A percentile compares a stretch with the other conserved stretches of the same genome.
Evolutionary conservation across 2,329 filamentous ascomycete species (phyloP).

Genomic region (Septoria petroselini): DNA sequence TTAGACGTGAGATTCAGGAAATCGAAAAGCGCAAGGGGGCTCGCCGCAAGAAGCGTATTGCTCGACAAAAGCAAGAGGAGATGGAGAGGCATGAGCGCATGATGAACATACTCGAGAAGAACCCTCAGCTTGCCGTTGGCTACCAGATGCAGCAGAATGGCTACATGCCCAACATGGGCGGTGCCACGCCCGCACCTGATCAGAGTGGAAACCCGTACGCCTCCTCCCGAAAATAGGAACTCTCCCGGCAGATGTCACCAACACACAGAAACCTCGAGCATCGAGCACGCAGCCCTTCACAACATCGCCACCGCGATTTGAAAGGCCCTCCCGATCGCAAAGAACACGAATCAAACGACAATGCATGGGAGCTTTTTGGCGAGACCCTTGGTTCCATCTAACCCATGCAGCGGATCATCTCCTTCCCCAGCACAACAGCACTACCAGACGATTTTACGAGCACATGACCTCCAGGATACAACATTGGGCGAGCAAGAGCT

Average conservation of each 20-base stretch:
- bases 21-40: conserved; percentile 48
- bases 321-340: background rate
- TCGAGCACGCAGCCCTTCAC: conserved; percentile 1
- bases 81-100: conserved; percentile 41
- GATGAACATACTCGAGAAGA: conserved; percentile 35
- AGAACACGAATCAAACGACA: background rate
- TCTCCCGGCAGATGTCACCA: background rate
- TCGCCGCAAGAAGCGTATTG: conserved; percentile 43
- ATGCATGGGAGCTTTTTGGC: conserved; percentile 1
- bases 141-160: conserved; percentile 28
- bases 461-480: conserved; percentile 12
- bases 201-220: conserved; percentile 38
- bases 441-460: conserved; percentile 8
- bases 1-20: conserved; percentile 47
- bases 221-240: conserved; percentile 22
- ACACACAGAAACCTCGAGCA: conserved; percentile 2
- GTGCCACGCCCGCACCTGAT: conserved; percentile 26
- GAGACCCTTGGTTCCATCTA: conserved; percentile 2
- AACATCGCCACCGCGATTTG: conserved; percentile 2
- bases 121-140: conserved; percentile 32
- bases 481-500: conserved; percentile 14
- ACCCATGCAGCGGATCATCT: background rate
- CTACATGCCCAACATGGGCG: conserved; percentile 8
- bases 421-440: background rate
- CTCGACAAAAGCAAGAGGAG: conserved; percentile 46